Base-by-base conservation (phyloP, 495 filamentous ascomycete species). In the Elasticomyces elasticus region DNA sequence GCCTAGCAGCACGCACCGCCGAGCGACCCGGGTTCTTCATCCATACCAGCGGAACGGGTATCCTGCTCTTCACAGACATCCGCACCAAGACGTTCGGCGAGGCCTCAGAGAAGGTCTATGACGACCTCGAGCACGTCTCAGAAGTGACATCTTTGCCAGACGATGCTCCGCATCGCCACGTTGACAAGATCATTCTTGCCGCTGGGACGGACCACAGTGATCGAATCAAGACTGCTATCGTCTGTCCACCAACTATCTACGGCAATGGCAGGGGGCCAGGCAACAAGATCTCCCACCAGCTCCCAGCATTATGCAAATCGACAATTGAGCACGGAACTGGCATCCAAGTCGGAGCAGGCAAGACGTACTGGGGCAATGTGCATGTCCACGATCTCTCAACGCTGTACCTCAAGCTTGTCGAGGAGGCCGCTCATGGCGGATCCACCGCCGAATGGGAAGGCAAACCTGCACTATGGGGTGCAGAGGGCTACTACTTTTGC, bases 201-300 rank as follows among this genome's bases (percentile, higher is more conserved):
- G 67, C 71, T 4, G 70, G 72, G 20, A 58, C 66, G 15, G 42
- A 59, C 26, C 53, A 75, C 46, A 68, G 74, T 5, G 67, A 72
- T 33, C 74, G 66, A 33, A 73, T 84, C 11, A 79, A 78, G 62
- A 82, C 81, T 0, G 84, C 87, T 1, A 80, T 94, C 64, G 75
- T 92, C 22, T 86, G 79, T 55, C 86, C 88, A 5, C 85, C 87
- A 1, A 79, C 77, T 5, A 92, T 94, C 64, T 91, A 90, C 64
- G 88, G 86, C 6, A 25, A 55, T 13, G 88, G 86, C 24, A 79
- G 84, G 28, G 85, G 88, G 0, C 75, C 86, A 1, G 76, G 72
- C 40, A 92, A 91, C 64, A 69, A 74, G 60, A 74, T 77, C 62
- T 85, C 81, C 56, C 65, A 77, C 48, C 86, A 92, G 61, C 76